Conservation (phyloP, 2,329 filamentous ascomycete species). For the Geosmithia morbida region DNA sequence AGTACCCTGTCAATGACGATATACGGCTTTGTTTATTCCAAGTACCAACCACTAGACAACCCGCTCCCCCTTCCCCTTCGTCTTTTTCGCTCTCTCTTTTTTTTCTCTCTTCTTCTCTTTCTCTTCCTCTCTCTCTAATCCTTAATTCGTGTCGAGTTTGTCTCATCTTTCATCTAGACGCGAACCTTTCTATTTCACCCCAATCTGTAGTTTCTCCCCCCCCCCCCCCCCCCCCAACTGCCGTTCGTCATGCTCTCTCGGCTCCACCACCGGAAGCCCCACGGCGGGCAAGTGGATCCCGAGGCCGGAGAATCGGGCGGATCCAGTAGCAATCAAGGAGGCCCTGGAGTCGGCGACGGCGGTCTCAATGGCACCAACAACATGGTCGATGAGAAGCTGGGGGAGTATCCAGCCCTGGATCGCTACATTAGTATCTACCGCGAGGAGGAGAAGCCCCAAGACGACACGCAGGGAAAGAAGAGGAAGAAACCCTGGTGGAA, state of each 20-base stretch:
- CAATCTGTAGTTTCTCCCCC: neutral
- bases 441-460: slow-evolving; percentile 15
- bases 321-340: neutral
- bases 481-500: slow-evolving; percentile 19
- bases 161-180: neutral
- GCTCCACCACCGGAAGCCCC: slow-evolving; percentile 1
- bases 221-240: neutral
- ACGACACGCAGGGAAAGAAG: slow-evolving; percentile 7
- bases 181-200: neutral
- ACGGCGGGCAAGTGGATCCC: neutral
- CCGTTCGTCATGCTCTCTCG: neutral
- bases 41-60: neutral
- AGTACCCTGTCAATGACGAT: neutral
- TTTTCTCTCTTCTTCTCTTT: neutral
- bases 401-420: slow-evolving; percentile 8
- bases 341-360: neutral
- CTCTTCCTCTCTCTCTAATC: neutral
- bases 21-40: neutral
- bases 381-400: slow-evolving; percentile 2
- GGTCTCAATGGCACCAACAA: neutral
- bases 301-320: slow-evolving; percentile 1
- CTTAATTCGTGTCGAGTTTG: neutral
- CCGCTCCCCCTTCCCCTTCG: no score
- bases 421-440: slow-evolving; percentile 23
- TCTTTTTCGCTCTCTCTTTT: neutral